These are phyloP conservation scores for Candida caryicola DNA, from an alignment of 805 yeast genomes.

Conservation along the genomic window DNA sequence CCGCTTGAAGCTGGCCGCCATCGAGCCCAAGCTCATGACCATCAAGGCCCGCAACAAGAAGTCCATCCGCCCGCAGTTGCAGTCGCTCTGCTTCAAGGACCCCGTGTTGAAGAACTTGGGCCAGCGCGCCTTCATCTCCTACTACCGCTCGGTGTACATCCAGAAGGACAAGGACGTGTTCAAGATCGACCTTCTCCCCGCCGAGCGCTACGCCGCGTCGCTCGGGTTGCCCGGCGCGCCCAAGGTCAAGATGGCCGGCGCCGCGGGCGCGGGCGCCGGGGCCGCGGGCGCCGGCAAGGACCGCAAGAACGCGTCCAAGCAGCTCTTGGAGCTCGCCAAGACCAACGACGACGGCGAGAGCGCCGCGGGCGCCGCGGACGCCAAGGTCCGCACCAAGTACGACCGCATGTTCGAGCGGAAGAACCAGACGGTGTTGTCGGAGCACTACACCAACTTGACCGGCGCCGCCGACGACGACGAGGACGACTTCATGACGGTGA, in stretches of 20 bases:
- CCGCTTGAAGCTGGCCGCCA: slow-evolving; percentile 57
- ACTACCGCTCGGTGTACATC: slow-evolving; percentile 76
- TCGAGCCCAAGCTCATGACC: slow-evolving; percentile 68
- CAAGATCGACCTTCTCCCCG: slow-evolving; percentile 69
- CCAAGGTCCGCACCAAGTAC: slow-evolving; percentile 74
- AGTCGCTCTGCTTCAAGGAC: slow-evolving; percentile 84
- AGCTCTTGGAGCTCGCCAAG: slow-evolving; percentile 54
- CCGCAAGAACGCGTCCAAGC: slow-evolving; percentile 77
- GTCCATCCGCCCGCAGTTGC: slow-evolving; percentile 78
- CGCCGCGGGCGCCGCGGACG: slow-evolving; percentile 29
- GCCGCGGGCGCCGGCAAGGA: slow-evolving; percentile 72
- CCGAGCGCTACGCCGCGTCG: slow-evolving; percentile 82
- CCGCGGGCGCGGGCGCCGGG: too few relatives aligned
- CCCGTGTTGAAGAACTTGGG: slow-evolving; percentile 91
- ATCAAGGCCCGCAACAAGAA: slow-evolving; percentile 73
- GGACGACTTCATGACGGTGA: slow-evolving; percentile 78
- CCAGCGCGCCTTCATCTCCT: slow-evolving; percentile 93
- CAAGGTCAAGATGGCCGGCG: slow-evolving; percentile 67
- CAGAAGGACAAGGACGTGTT: slow-evolving; percentile 88
- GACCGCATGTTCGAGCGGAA: slow-evolving; percentile 95
- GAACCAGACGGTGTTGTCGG: slow-evolving; percentile 88
- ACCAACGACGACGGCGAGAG: slow-evolving; percentile 62
- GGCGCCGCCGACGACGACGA: slow-evolving; percentile 45
- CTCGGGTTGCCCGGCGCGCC: slow-evolving; percentile 97
- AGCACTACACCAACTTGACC: slow-evolving; percentile 78